These are phyloP conservation scores for Exophiala xenobiotica DNA, from an alignment of 2,329 filamentous ascomycete genomes.

Conservation along the genomic window DNA sequence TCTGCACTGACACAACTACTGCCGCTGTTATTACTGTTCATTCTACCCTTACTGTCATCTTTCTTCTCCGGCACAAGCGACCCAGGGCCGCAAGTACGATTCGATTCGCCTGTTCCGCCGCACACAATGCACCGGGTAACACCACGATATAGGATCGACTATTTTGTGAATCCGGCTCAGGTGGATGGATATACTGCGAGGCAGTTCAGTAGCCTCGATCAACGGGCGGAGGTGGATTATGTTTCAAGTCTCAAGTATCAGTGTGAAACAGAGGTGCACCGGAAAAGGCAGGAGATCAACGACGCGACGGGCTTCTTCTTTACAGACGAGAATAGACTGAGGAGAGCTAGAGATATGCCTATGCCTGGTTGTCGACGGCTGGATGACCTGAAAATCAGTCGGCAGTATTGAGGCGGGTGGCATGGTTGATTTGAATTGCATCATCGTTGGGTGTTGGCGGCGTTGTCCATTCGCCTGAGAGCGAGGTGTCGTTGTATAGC, in stretches of 20 bases:
- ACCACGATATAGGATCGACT: slow-evolving; percentile 69
- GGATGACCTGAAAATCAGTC: slow-evolving; percentile 47
- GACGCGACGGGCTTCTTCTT: slow-evolving; percentile 87
- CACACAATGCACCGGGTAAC: slow-evolving; percentile 73
- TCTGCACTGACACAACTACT: slow-evolving; percentile 70
- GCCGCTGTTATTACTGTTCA: slow-evolving; percentile 83
- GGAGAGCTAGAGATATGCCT: slow-evolving; percentile 62
- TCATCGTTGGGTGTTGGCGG: slow-evolving; percentile 23
- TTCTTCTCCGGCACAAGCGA: slow-evolving; percentile 63
- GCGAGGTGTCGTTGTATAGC: slow-evolving; percentile 2
- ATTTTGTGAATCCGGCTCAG: slow-evolving; percentile 80
- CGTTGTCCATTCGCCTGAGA: slow-evolving; percentile 2
- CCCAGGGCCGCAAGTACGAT: slow-evolving; percentile 69
- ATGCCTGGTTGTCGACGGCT: slow-evolving; percentile 60
- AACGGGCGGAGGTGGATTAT: slow-evolving; percentile 71
- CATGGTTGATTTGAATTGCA: slow-evolving; percentile 1
- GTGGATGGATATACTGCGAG: slow-evolving; percentile 66
- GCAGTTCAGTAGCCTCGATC: slow-evolving; percentile 74
- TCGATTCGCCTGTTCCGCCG: slow-evolving; percentile 68
- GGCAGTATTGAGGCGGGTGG: slow-evolving; percentile 32
- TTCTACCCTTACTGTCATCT: slow-evolving; percentile 79
- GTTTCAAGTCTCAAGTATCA: slow-evolving; percentile 65
- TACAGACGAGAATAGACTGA: slow-evolving; percentile 75
- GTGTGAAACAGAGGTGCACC: slow-evolving; percentile 71
- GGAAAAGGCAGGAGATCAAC: slow-evolving; percentile 67